Conservation (phyloP, 192 early-diverging fungal genomes). For the Backusella sp. region DNA sequence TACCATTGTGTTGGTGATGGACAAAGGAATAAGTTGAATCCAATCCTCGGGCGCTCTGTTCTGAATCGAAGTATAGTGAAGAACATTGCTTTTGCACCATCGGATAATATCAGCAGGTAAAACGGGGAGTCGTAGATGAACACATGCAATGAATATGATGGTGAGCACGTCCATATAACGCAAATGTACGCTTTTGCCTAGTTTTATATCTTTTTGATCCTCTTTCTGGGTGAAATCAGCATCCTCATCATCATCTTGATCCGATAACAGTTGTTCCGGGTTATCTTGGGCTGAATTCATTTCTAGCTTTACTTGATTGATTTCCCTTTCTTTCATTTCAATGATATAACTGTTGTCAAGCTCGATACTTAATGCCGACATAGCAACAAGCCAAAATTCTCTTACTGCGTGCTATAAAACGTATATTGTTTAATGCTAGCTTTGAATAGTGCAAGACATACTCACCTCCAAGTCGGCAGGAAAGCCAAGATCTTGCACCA, state of each 20-base stretch:
- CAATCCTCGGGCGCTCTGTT: neutral
- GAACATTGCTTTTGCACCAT: conserved; percentile 13
- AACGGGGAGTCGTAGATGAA: conserved; percentile 26
- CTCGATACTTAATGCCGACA: conserved; percentile 9
- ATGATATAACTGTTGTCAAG: neutral
- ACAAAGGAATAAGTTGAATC: neutral
- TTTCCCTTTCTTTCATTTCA: neutral
- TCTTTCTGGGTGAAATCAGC: neutral
- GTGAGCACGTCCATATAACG: conserved; percentile 1
- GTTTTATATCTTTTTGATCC: too few relatives aligned
- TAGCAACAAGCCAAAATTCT: conserved; percentile 38
- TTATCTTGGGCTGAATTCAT: neutral
- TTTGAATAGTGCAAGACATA: too few relatives aligned
- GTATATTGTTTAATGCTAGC: neutral
- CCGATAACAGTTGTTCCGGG: neutral
- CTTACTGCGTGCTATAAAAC: conserved; percentile 17
- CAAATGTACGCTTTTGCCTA: neutral
- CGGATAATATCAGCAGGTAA: conserved; percentile 20
- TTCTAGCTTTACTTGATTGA: neutral
- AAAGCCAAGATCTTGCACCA: conserved; percentile 26
- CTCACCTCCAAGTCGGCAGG: conserved; percentile 35
- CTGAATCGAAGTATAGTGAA: conserved; percentile 19
- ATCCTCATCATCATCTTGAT: conserved; percentile 8
- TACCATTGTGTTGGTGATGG: neutral
- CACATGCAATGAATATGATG: conserved; percentile 22